A percentile compares a stretch with the other conserved stretches of the same genome.
These are phyloP conservation scores for Massospora cicadina DNA, from an alignment of 371 early-diverging fungal genomes.

Conservation along the genomic window DNA sequence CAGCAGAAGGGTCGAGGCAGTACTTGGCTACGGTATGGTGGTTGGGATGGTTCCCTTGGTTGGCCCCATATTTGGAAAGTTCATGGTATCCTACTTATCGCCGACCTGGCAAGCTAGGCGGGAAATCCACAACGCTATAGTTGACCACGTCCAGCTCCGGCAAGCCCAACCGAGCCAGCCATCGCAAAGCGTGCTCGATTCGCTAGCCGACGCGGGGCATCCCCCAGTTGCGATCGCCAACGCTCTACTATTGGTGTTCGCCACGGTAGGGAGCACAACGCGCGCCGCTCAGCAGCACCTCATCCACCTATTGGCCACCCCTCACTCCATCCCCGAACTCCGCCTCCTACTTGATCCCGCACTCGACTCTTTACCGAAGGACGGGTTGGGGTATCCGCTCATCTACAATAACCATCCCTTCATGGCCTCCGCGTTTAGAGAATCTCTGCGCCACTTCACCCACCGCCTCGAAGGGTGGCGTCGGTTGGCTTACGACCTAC, in stretches of 20 bases:
- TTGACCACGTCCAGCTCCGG: too few species aligned
- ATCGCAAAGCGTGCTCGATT: background rate
- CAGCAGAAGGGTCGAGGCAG: background rate
- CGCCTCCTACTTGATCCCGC: background rate
- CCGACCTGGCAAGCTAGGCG: background rate
- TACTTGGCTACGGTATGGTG: background rate
- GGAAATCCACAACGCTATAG: background rate
- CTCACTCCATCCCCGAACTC: background rate
- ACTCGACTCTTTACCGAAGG: background rate
- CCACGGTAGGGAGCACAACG: background rate
- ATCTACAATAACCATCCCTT: background rate
- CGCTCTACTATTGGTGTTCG: background rate
- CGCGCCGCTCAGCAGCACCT: background rate
- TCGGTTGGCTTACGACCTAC: background rate
- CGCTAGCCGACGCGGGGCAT: background rate
- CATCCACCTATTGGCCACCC: background rate
- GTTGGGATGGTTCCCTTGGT: background rate
- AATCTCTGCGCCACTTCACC: constrained; percentile 2
- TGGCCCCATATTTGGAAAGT: background rate
- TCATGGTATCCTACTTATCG: background rate
- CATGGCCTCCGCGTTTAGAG: background rate
- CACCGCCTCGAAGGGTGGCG: constrained; percentile 1
- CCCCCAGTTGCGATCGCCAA: background rate
- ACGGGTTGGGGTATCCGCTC: background rate
- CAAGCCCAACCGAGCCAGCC: background rate